These are phyloP conservation scores for Trichoderma cornu-damae DNA, from an alignment of 2,329 filamentous ascomycete species.

Conservation along the genomic window DNA sequence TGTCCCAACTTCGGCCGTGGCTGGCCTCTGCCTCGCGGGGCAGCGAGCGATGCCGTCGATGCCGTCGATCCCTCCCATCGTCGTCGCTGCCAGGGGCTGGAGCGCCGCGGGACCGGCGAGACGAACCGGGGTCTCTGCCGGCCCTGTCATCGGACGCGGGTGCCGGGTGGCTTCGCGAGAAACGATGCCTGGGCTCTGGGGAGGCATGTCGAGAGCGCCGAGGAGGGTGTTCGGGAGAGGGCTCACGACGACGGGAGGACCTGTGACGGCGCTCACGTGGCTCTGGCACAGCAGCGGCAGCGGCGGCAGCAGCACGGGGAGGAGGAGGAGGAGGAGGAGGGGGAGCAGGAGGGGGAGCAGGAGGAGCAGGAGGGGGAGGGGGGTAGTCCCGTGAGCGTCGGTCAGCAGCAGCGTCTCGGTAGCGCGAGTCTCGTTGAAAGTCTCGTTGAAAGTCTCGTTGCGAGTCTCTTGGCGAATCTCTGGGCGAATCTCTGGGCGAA, in stretches of 20 bases:
- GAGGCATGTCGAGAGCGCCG: slow-evolving; percentile 9
- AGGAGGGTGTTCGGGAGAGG: not conserved
- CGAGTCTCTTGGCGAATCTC: not conserved
- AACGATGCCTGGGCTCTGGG: slow-evolving; percentile 1
- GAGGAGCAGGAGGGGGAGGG: too few species aligned
- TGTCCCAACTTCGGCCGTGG: not conserved
- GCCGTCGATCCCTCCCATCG: not conserved
- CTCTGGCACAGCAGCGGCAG: not conserved
- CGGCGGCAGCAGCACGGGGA: too few species aligned
- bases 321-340: too few species aligned
- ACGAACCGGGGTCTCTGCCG: not conserved
- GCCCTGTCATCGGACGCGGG: not conserved
- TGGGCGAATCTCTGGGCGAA: not conserved
- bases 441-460: not conserved
- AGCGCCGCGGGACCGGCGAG: slow-evolving; percentile 15
- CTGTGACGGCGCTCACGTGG: slow-evolving; percentile 14
- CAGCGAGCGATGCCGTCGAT: slow-evolving; percentile 3
- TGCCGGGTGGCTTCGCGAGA: not conserved
- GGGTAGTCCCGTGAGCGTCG: slow-evolving; percentile 3
- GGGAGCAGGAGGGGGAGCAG: too few species aligned
- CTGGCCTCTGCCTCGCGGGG: slow-evolving; percentile 4
- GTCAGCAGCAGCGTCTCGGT: slow-evolving; percentile 5
- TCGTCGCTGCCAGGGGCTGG: not conserved
- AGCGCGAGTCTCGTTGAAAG: not conserved
- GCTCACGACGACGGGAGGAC: slow-evolving; percentile 13